Evolutionary conservation across 2,329 filamentous ascomycete species (phyloP).

Genomic region (Paecilomyces variotii): DNA sequence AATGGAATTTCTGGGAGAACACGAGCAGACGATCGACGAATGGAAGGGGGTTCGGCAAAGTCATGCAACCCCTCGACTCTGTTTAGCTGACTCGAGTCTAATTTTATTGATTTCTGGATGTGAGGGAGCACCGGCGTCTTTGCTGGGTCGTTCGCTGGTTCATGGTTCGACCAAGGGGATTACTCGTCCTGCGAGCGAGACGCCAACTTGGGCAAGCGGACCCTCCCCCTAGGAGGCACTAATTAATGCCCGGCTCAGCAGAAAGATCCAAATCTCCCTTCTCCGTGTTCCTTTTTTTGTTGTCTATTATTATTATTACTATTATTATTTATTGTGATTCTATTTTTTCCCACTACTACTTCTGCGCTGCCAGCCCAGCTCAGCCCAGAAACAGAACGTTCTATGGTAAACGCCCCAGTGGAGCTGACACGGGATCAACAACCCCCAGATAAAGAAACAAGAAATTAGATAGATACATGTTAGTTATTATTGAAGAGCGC

Average conservation of each 20-base stretch:
- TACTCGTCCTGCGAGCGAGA: background rate
- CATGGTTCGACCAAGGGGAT: background rate
- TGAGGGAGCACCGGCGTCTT: background rate
- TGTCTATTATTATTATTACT: too few species aligned
- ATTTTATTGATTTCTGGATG: slow-evolving; percentile 1
- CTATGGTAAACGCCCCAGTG: slow-evolving; percentile 1
- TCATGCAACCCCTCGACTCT: background rate
- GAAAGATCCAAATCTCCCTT: slow-evolving; percentile 7
- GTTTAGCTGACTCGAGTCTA: background rate
- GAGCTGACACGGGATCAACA: slow-evolving; percentile 4
- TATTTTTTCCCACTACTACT: too few species aligned
- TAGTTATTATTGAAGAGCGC: background rate
- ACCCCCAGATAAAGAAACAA: slow-evolving; percentile 10
- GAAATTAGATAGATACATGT: background rate
- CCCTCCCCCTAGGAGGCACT: background rate
- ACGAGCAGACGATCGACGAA: background rate
- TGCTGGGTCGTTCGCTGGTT: background rate
- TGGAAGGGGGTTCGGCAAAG: background rate
- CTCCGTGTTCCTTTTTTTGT: slow-evolving; percentile 6
- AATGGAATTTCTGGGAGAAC: background rate
- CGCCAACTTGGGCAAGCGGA: background rate
- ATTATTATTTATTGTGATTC: too few species aligned
- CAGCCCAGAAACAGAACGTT: slow-evolving; percentile 5
- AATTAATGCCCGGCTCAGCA: slow-evolving; percentile 6
- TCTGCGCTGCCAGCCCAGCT: background rate